Percentiles rank a stretch among this genome's conserved stretches.
Conservation (phyloP, 352 stramenopile species). For the Elongisporangium senticosum region DNA sequence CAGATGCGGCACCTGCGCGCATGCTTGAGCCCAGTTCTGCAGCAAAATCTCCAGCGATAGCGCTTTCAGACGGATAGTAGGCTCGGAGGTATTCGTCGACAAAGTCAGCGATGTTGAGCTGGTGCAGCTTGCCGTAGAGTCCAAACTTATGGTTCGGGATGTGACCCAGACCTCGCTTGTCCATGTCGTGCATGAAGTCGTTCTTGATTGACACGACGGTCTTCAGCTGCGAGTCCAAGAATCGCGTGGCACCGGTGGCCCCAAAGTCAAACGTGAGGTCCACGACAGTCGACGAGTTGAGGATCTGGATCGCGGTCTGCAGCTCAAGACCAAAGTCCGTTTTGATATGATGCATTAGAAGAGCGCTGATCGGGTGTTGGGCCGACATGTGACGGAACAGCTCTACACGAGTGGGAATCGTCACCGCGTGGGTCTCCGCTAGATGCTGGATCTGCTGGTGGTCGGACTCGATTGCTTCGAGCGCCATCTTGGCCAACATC, state of each 20-base stretch:
- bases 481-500: constrained; percentile 34
- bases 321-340: constrained; percentile 28
- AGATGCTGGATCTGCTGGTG: constrained; percentile 21
- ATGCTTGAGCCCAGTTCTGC: constrained; percentile 25
- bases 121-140: constrained; percentile 6
- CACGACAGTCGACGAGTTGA: constrained; percentile 14
- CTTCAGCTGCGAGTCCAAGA: constrained; percentile 15
- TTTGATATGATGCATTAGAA: constrained; percentile 32
- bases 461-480: constrained; percentile 24
- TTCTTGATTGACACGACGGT: not conserved
- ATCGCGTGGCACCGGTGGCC: constrained; percentile 22
- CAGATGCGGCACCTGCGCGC: constrained; percentile 19
- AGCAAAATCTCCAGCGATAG: constrained; percentile 8
- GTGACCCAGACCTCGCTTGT: constrained; percentile 10
- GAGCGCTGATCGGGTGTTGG: constrained; percentile 28
- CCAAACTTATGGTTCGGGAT: constrained; percentile 7
- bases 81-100: constrained; percentile 1
- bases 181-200: constrained; percentile 10
- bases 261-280: constrained; percentile 27
- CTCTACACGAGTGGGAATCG: constrained; percentile 33
- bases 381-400: constrained; percentile 26
- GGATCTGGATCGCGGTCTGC: constrained; percentile 10
- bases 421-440: constrained; percentile 22
- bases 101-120: not conserved
- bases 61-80: constrained; percentile 8